A percentile compares a stretch with the other conserved stretches of the same genome.
Conservation (phyloP, 345 rosid species). For the Citrus australasica region DNA sequence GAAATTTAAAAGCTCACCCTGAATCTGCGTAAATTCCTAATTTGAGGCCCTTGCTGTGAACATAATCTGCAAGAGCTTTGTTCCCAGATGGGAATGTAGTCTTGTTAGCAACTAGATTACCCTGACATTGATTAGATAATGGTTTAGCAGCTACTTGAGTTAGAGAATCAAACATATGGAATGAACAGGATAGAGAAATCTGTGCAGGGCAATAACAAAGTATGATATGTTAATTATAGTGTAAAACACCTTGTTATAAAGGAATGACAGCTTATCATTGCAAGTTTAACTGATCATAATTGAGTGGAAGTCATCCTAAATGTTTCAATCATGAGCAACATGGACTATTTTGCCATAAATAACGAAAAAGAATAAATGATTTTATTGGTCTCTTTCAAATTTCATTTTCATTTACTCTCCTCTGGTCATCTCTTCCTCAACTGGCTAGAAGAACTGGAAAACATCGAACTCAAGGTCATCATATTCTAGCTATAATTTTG, state of each 20-base stretch:
- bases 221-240: neutral
- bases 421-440: neutral
- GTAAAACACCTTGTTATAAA: neutral
- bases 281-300: neutral
- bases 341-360: too few relatives aligned
- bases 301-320: too few relatives aligned
- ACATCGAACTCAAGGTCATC: neutral
- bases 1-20: conserved; percentile 5
- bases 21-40: conserved; percentile 29
- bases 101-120: conserved; percentile 16
- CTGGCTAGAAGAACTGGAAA: neutral
- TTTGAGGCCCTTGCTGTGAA: conserved; percentile 23
- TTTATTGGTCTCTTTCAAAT: too few relatives aligned
- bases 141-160: neutral
- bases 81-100: conserved; percentile 21
- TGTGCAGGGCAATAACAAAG: neutral
- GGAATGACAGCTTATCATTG: neutral
- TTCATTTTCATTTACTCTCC: neutral
- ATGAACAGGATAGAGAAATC: neutral
- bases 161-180: neutral
- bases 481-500: neutral
- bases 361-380: too few relatives aligned
- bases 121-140: neutral
- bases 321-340: too few relatives aligned
- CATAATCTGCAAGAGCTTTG: conserved; percentile 24